Evolutionary conservation across 495 filamentous ascomycete species (phyloP), one percentile per base, ranked within the genome.

Genomic region (Neurospora sp.): DNA sequence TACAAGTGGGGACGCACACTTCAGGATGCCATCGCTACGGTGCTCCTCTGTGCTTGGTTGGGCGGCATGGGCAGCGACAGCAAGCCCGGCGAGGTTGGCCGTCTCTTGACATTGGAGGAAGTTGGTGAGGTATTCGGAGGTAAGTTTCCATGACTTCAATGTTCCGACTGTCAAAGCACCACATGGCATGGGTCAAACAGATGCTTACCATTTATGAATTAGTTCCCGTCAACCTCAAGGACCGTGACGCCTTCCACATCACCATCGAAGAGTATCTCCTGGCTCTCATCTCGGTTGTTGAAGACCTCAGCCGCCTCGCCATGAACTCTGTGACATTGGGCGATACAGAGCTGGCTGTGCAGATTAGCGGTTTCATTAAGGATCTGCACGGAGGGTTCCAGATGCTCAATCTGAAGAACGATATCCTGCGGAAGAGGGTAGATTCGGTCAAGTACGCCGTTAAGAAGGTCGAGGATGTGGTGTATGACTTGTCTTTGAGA

Each of bases 391-490:
- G 94, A 8, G 95, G 94, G 7, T 99, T 99, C 83, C 96, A 98
- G 86, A 87, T 98, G 59, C 86, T 99, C 74, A 98, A 98, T 79
- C 83, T 99, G 72, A 99, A 98, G 88, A 99, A 99, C 78, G 96
- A 99, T 78, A 88, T 89, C 16, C 83, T 99, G 77, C 86, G 96
- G 59, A 93, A 92, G 82, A 89, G 93, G 72, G 94, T 91, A 38
- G 96, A 99, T 83, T 91, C 92, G 37, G 92, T 99, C 80, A 99
- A 99, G 85, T 99, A 98, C 74, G 91, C 91, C 73, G 93, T 97
- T 86, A 98, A 98, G 86, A 97, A 97, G 83, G 93, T 97, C 44
- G 96, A 99, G 84, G 96, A 99, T 82, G 94, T 99, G 27, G 94
- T 97, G 20, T 99, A 99, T 77, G 96, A 99, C 79, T 85, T 99